phyloP scores from a whole-genome alignment of 768 basidiomycete genomes.

The Kwoniella pini region DNA sequence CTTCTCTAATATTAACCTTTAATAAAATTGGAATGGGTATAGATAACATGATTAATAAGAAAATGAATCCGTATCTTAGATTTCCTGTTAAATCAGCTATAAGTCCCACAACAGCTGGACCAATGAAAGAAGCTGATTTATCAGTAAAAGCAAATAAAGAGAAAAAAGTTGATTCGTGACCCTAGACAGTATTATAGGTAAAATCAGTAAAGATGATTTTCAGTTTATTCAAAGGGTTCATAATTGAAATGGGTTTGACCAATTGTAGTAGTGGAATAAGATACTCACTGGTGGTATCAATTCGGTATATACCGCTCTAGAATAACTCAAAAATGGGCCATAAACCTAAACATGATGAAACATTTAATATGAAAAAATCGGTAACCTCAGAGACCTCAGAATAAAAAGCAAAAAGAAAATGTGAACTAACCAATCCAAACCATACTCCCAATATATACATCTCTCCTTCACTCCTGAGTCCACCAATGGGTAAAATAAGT shows the following conservation, averaged over 20 bases:
- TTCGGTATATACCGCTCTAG: constrained; percentile 81
- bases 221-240: no score
- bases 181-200: constrained; percentile 37
- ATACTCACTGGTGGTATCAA: constrained; percentile 67
- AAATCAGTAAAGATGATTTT: no score
- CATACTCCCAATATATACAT: constrained; percentile 81
- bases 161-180: constrained; percentile 87
- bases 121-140: constrained; percentile 88
- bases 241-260: no score
- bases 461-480: constrained; percentile 74
- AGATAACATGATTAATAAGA: constrained; percentile 80
- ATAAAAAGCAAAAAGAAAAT: no score
- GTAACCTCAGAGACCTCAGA: constrained; percentile 41
- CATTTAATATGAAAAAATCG: constrained; percentile 52
- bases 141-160: constrained; percentile 79
- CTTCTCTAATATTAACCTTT: constrained; percentile 69
- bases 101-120: constrained; percentile 82
- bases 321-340: constrained; percentile 89
- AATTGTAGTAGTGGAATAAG: no score
- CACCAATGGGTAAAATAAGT: constrained; percentile 64
- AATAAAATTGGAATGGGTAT: constrained; percentile 72
- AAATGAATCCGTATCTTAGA: constrained; percentile 87
- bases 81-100: constrained; percentile 87
- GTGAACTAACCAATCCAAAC: constrained; percentile 64
- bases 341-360: constrained; percentile 59